These are phyloP conservation scores for Setaria viridis DNA, from an alignment of 202 grass and related monocot species.

Conservation along the genomic window DNA sequence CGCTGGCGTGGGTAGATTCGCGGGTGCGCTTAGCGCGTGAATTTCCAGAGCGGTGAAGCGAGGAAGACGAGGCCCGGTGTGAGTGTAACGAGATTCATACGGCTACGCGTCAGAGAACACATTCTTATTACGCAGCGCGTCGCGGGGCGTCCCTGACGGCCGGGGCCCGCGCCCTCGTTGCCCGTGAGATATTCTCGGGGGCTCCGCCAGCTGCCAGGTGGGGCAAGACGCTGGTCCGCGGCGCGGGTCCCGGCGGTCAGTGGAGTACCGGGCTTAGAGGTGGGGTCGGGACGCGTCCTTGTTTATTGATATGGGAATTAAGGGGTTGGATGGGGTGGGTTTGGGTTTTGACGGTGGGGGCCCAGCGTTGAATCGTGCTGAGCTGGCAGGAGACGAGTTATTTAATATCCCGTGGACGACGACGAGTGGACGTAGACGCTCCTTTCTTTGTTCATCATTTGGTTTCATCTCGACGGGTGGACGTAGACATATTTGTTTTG, in stretches of 20 bases:
- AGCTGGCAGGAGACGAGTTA: conserved; percentile 31
- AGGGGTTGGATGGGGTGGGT: not conserved
- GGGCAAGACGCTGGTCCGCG: accelerated
- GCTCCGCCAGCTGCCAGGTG: not conserved
- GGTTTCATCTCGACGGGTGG: not conserved
- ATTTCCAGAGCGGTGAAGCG: conserved; percentile 7
- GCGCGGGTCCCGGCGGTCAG: not conserved
- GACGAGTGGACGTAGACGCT: not conserved
- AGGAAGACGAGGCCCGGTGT: conserved; percentile 36
- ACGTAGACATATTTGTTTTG: too few relatives aligned
- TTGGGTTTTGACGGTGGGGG: conserved; percentile 49
- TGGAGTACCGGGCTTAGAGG: not conserved
- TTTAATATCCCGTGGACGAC: not conserved
- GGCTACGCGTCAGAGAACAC: conserved; percentile 49
- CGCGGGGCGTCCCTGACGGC: conserved; percentile 29
- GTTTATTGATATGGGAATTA: not conserved
- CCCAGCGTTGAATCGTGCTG: conserved; percentile 28
- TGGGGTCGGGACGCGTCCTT: not conserved
- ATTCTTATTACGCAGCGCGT: conserved; percentile 39
- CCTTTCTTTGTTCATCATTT: not conserved
- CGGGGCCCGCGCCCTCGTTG: not conserved
- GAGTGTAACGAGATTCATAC: conserved; percentile 41
- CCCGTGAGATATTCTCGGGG: conserved; percentile 42
- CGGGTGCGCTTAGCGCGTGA: conserved; percentile 55
- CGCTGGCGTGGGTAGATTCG: conserved; percentile 33